Conservation (phyloP, 331 rosid genomes). For the Acacia pycnantha region DNA sequence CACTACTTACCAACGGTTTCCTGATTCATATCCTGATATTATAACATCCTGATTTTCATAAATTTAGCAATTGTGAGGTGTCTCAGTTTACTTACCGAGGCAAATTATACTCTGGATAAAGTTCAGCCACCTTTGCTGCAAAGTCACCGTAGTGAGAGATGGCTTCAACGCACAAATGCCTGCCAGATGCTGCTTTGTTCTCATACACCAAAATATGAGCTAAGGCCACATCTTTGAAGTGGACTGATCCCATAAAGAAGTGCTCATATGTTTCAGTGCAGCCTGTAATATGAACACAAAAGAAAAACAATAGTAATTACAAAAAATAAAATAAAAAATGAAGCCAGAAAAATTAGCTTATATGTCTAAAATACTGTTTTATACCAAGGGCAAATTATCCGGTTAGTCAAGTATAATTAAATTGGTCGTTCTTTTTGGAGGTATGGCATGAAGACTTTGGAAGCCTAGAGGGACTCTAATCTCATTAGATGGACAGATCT, state of each 20-base stretch:
- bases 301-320: not conserved
- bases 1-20: not conserved
- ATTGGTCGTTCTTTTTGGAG: not conserved
- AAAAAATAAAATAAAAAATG: not conserved
- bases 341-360: not conserved
- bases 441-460: not conserved
- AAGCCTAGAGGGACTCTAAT: not conserved
- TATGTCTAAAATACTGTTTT: not conserved
- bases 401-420: not conserved
- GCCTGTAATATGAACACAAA: conserved; percentile 52
- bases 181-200: conserved; percentile 79
- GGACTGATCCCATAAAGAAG: conserved; percentile 70
- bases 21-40: not conserved
- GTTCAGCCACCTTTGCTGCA: conserved; percentile 70
- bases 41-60: not conserved
- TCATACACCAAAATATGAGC: conserved; percentile 90
- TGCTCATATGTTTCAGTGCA: conserved; percentile 57
- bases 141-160: conserved; percentile 79
- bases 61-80: conserved; percentile 1
- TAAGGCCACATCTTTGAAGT: conserved; percentile 89
- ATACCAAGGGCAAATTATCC: not conserved
- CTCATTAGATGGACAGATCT: not conserved
- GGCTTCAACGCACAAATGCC: conserved; percentile 79
- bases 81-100: conserved; percentile 49
- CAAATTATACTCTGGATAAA: conserved; percentile 73